A percentile compares a stretch with the other conserved stretches of the same genome.
These are phyloP conservation scores for Terfezia boudieri DNA, from an alignment of 495 filamentous ascomycete species.

Conservation along the genomic window DNA sequence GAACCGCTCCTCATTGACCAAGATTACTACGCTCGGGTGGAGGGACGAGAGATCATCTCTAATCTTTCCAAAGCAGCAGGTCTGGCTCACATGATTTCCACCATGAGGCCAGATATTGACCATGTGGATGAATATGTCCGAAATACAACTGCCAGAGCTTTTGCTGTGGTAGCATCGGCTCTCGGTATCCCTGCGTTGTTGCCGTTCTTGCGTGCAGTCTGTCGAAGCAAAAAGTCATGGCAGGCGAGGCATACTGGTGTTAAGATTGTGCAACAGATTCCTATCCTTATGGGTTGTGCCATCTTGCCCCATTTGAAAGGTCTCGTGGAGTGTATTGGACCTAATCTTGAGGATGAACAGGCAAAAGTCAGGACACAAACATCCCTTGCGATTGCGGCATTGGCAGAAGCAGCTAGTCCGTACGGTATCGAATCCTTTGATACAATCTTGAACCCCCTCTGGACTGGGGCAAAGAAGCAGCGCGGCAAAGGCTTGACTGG, in stretches of 20 bases:
- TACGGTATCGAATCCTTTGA: slow-evolving; percentile 99
- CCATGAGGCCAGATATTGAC: slow-evolving; percentile 97
- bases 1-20: slow-evolving; percentile 97
- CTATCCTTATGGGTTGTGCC: slow-evolving; percentile 97
- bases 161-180: slow-evolving; percentile 91
- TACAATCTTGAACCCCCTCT: slow-evolving; percentile 87
- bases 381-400: slow-evolving; percentile 77
- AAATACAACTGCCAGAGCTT: slow-evolving; percentile 93
- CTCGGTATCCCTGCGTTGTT: slow-evolving; percentile 88
- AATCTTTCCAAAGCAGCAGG: slow-evolving; percentile 93
- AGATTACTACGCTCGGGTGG: slow-evolving; percentile 96
- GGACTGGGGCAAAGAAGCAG: slow-evolving; percentile 90
- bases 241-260: slow-evolving; percentile 97
- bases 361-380: slow-evolving; percentile 94
- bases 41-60: slow-evolving; percentile 96
- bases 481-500: slow-evolving; percentile 88
- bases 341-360: slow-evolving; percentile 91
- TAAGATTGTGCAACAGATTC: slow-evolving; percentile 97
- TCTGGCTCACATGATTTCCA: slow-evolving; percentile 96
- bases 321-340: slow-evolving; percentile 86
- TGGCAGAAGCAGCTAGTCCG: slow-evolving; percentile 90
- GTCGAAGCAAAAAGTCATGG: slow-evolving; percentile 96
- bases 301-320: slow-evolving; percentile 91
- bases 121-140: slow-evolving; percentile 98
- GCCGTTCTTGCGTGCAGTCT: slow-evolving; percentile 87